phyloP scores from a whole-genome alignment of 148 eudicot species.

The Nepenthes gracilis region DNA sequence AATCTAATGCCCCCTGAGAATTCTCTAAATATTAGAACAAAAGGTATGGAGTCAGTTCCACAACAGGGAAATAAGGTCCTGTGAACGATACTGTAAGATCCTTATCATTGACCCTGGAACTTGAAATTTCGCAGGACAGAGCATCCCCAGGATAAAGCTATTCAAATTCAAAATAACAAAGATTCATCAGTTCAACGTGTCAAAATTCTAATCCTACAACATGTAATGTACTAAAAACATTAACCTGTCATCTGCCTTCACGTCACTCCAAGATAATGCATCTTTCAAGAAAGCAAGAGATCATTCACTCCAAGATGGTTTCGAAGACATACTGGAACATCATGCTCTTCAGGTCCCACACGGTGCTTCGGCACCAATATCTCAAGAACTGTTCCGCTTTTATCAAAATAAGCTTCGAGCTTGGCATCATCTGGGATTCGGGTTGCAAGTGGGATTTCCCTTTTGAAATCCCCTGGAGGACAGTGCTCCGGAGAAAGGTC shows the following conservation, averaged over 20 bases:
- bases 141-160: constrained; percentile 28
- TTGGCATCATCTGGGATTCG: constrained; percentile 80
- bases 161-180: constrained; percentile 12
- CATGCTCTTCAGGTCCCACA: constrained; percentile 66
- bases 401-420: constrained; percentile 67
- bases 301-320: constrained; percentile 46
- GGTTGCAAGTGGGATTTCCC: constrained; percentile 57
- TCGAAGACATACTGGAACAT: constrained; percentile 60
- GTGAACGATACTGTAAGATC: constrained; percentile 7
- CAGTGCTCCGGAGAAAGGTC: constrained; percentile 75
- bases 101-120: constrained; percentile 21
- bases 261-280: background rate
- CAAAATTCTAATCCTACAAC: constrained; percentile 5
- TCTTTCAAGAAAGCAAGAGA: constrained; percentile 38
- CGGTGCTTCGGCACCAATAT: constrained; percentile 69
- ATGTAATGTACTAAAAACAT: background rate
- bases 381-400: constrained; percentile 56
- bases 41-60: constrained; percentile 1
- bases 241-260: background rate
- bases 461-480: constrained; percentile 64
- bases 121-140: constrained; percentile 20
- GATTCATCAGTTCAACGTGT: constrained; percentile 7
- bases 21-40: constrained; percentile 7
- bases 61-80: too few relatives aligned
- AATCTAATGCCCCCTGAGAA: constrained; percentile 5